Evolutionary conservation across 345 rosid species (phyloP).

Genomic region (Brassica cretica): DNA sequence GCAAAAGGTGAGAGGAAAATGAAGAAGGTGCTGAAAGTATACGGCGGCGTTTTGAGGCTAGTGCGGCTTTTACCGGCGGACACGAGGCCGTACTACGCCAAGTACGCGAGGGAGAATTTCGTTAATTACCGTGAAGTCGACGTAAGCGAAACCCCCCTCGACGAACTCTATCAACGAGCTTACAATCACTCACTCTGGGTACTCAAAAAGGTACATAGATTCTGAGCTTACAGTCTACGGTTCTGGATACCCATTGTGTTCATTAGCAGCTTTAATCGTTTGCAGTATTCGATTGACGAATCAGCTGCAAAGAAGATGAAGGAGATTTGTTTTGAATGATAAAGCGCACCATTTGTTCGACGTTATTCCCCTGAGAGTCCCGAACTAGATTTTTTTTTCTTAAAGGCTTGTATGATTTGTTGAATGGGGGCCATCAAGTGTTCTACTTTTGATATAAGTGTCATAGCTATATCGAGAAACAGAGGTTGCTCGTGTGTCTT

Average conservation of each 20-base stretch:
- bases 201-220: conserved; percentile 64
- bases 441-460: conserved; percentile 10
- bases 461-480: conserved; percentile 27
- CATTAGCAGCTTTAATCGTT: conserved; percentile 7
- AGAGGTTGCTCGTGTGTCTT: conserved; percentile 23
- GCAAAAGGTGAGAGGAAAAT: conserved; percentile 40
- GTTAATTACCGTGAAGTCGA: conserved; percentile 82
- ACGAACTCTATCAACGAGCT: conserved; percentile 82
- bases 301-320: conserved; percentile 62
- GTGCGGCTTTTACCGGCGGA: conserved; percentile 77
- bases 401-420: not conserved
- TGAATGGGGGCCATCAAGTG: conserved; percentile 16
- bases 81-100: conserved; percentile 87
- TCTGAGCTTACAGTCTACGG: not conserved
- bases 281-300: conserved; percentile 82
- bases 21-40: conserved; percentile 76
- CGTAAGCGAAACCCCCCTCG: conserved; percentile 49
- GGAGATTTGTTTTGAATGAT: conserved; percentile 48
- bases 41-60: conserved; percentile 73
- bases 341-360: conserved; percentile 51
- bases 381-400: not conserved
- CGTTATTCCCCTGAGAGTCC: conserved; percentile 31
- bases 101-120: conserved; percentile 85
- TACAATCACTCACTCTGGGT: conserved; percentile 93
- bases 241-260: conserved; percentile 4